Evolutionary conservation across 2,329 filamentous ascomycete species (phyloP).

Genomic region (Pestalotiopsis sp.): DNA sequence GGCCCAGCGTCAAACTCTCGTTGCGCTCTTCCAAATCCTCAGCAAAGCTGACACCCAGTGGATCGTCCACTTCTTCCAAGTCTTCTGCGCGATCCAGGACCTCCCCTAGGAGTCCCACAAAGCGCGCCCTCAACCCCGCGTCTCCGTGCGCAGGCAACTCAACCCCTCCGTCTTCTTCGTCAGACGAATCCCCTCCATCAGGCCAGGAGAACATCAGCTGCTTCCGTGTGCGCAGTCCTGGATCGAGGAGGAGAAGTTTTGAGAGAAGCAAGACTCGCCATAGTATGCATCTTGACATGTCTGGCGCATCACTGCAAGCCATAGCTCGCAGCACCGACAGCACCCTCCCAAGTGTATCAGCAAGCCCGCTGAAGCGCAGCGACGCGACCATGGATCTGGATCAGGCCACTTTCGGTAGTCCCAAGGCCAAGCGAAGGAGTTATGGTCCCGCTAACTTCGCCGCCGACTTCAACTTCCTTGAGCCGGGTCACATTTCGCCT

Average conservation of each 20-base stretch:
- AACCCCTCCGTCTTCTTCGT: slow-evolving; percentile 51
- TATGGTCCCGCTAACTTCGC: slow-evolving; percentile 71
- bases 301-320: slow-evolving; percentile 52
- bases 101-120: slow-evolving; percentile 79
- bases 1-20: slow-evolving; percentile 67
- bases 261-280: slow-evolving; percentile 53
- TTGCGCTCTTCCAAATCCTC: slow-evolving; percentile 64
- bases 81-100: slow-evolving; percentile 64
- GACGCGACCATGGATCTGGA: slow-evolving; percentile 90
- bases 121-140: slow-evolving; percentile 72
- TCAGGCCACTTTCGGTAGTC: slow-evolving; percentile 75
- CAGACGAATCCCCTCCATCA: slow-evolving; percentile 41
- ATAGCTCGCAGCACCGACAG: slow-evolving; percentile 53
- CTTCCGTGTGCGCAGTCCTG: slow-evolving; percentile 37
- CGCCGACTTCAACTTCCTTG: slow-evolving; percentile 75
- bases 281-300: slow-evolving; percentile 59
- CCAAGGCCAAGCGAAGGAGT: slow-evolving; percentile 88
- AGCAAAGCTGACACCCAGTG: slow-evolving; percentile 44
- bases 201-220: slow-evolving; percentile 46
- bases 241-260: slow-evolving; percentile 42
- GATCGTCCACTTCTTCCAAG: slow-evolving; percentile 46
- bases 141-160: slow-evolving; percentile 70
- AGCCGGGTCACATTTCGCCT: slow-evolving; percentile 46
- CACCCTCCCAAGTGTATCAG: slow-evolving; percentile 55
- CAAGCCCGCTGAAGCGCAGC: slow-evolving; percentile 88